phyloP scores from a whole-genome alignment of 2,329 filamentous ascomycete genomes.

The Curvularia hawaiiensis region DNA sequence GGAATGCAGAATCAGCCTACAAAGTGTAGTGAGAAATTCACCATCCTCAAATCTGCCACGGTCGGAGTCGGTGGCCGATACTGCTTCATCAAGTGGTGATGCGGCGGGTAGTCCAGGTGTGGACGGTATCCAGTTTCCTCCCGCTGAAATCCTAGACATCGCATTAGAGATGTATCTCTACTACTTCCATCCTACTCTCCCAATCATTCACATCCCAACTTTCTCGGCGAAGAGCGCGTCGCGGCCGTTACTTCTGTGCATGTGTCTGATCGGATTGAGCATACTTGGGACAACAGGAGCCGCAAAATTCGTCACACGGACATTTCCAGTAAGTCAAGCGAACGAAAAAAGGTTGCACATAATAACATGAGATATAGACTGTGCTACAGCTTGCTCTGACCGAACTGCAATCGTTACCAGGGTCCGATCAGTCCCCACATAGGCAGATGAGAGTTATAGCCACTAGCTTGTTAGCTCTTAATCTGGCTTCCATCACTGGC shows the following conservation, averaged over 20 bases:
- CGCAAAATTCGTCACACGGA: slow-evolving; percentile 55
- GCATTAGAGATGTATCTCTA: slow-evolving; percentile 60
- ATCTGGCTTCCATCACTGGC: slow-evolving; percentile 56
- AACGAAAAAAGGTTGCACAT: not conserved
- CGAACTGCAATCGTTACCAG: slow-evolving; percentile 52
- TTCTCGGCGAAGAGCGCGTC: slow-evolving; percentile 57
- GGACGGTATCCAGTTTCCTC: slow-evolving; percentile 49
- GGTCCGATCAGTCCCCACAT: slow-evolving; percentile 47
- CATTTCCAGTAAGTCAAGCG: slow-evolving; percentile 46
- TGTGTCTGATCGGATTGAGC: slow-evolving; percentile 60
- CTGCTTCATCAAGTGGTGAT: slow-evolving; percentile 40
- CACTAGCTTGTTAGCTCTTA: slow-evolving; percentile 55
- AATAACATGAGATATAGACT: slow-evolving; percentile 21
- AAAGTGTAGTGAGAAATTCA: slow-evolving; percentile 36
- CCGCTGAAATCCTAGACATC: slow-evolving; percentile 60
- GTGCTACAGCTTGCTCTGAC: slow-evolving; percentile 49
- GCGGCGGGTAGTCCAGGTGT: slow-evolving; percentile 33
- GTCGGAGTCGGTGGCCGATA: slow-evolving; percentile 38
- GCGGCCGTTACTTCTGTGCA: slow-evolving; percentile 55
- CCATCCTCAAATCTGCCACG: slow-evolving; percentile 26
- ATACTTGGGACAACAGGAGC: slow-evolving; percentile 59
- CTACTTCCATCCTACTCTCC: slow-evolving; percentile 58
- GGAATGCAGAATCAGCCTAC: slow-evolving; percentile 49
- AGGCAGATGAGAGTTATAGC: slow-evolving; percentile 55
- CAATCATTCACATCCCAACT: slow-evolving; percentile 60